Conservation (phyloP, 768 basidiomycete species). For the Lactarius indigo region DNA sequence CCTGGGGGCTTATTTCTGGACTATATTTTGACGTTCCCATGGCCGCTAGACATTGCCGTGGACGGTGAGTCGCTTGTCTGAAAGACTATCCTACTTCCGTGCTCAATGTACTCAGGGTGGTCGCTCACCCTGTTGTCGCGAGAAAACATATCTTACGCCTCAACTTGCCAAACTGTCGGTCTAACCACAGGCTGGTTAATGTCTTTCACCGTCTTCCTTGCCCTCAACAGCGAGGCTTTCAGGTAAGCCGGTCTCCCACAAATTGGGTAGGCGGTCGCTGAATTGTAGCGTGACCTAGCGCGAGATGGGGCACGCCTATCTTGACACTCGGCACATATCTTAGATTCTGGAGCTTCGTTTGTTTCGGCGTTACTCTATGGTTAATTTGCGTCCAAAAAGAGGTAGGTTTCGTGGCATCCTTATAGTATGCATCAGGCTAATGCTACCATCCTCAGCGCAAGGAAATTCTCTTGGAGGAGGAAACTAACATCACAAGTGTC, state of each 20-base stretch:
- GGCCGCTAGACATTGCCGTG: conserved; percentile 89
- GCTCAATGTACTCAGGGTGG: conserved; percentile 49
- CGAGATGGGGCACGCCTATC: conserved; percentile 74
- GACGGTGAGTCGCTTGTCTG: conserved; percentile 61
- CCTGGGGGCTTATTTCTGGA: background rate
- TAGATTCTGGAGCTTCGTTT: conserved; percentile 79
- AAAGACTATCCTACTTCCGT: conserved; percentile 36
- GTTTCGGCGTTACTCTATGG: conserved; percentile 84
- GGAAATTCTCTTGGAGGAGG: conserved; percentile 65
- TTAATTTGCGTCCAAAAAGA: conserved; percentile 85
- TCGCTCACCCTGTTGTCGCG: conserved; percentile 83
- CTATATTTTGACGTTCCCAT: conserved; percentile 23
- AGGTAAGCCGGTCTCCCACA: conserved; percentile 41
- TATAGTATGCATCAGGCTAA: background rate
- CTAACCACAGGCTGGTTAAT: conserved; percentile 94
- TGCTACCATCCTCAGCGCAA: conserved; percentile 55
- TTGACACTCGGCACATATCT: conserved; percentile 76
- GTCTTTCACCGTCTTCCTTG: conserved; percentile 96
- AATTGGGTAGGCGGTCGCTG: conserved; percentile 6
- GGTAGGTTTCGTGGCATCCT: conserved; percentile 42
- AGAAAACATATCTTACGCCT: conserved; percentile 93
- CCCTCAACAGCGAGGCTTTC: conserved; percentile 93
- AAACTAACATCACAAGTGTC: conserved; percentile 85
- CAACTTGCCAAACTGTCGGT: conserved; percentile 96
- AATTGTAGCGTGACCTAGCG: conserved; percentile 35